These are phyloP conservation scores for Chaetomium tenue DNA, from an alignment of 495 filamentous ascomycete genomes.

Conservation along the genomic window DNA sequence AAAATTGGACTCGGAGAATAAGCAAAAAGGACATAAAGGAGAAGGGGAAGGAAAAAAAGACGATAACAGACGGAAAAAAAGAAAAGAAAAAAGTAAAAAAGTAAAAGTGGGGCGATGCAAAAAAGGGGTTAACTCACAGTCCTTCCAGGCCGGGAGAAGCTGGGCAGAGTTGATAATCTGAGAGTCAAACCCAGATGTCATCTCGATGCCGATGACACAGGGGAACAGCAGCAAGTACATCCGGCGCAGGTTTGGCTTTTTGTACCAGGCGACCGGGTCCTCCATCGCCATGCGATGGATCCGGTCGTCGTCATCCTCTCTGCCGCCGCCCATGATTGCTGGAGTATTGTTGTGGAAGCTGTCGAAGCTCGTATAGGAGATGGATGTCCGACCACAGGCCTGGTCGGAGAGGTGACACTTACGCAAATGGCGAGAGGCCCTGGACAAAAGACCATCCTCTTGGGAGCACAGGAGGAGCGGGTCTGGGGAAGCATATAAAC, in stretches of 20 bases:
- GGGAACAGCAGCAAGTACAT: conserved; percentile 64
- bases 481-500: conserved; percentile 5
- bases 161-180: conserved; percentile 68
- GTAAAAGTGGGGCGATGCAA: too few species aligned
- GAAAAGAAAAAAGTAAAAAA: too few species aligned
- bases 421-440: background rate
- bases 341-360: background rate
- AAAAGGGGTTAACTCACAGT: conserved; percentile 44
- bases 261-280: conserved; percentile 59
- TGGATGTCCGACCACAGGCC: background rate
- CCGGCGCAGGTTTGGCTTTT: conserved; percentile 59
- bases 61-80: too few species aligned
- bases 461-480: background rate
- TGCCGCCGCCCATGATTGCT: conserved; percentile 43
- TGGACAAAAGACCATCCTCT: background rate
- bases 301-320: conserved; percentile 40
- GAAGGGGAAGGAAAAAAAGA: too few species aligned
- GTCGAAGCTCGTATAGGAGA: background rate
- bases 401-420: background rate
- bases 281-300: conserved; percentile 55
- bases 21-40: too few species aligned
- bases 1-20: too few species aligned
- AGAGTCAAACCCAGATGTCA: conserved; percentile 70
- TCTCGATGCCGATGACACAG: conserved; percentile 68
- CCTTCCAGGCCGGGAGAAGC: conserved; percentile 56